phyloP scores from a whole-genome alignment of 345 rosid genomes.

The Ricinus communis region DNA sequence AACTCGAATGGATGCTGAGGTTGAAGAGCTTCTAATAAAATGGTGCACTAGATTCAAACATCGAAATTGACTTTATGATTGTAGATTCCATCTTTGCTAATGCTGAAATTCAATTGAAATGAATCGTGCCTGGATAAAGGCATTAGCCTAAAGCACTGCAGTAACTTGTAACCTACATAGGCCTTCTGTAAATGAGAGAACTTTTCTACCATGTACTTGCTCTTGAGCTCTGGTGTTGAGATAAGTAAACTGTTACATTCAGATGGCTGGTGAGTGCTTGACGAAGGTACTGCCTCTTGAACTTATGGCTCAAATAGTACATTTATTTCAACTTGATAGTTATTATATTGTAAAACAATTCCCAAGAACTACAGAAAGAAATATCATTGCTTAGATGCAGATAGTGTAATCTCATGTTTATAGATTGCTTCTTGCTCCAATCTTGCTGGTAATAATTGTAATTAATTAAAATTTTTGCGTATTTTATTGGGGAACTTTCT shows the following conservation, averaged over 20 bases:
- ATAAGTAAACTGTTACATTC: background rate
- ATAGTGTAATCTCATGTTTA: background rate
- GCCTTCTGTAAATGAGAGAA: too few species aligned
- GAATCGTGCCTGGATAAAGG: background rate
- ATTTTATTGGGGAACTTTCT: too few species aligned
- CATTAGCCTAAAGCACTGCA: background rate
- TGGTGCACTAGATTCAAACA: conserved; percentile 67
- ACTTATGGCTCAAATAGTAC: background rate
- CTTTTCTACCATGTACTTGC: background rate
- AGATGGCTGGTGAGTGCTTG: background rate
- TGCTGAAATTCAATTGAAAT: background rate
- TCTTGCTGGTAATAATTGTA: too few species aligned
- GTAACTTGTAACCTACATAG: background rate
- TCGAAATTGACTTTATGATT: conserved; percentile 6
- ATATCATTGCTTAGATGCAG: background rate
- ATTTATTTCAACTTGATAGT: too few species aligned
- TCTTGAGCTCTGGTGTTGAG: background rate
- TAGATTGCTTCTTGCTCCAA: background rate
- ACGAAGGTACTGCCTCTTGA: background rate
- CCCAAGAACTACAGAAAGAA: background rate
- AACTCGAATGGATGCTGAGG: conserved; percentile 84
- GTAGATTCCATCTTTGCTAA: background rate
- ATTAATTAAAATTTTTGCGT: too few species aligned
- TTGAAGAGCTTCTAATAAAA: conserved; percentile 62
- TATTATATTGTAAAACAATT: too few species aligned